These are phyloP conservation scores for Trametes versicolor DNA, from an alignment of 1,284 basidiomycete species.

Conservation along the genomic window DNA sequence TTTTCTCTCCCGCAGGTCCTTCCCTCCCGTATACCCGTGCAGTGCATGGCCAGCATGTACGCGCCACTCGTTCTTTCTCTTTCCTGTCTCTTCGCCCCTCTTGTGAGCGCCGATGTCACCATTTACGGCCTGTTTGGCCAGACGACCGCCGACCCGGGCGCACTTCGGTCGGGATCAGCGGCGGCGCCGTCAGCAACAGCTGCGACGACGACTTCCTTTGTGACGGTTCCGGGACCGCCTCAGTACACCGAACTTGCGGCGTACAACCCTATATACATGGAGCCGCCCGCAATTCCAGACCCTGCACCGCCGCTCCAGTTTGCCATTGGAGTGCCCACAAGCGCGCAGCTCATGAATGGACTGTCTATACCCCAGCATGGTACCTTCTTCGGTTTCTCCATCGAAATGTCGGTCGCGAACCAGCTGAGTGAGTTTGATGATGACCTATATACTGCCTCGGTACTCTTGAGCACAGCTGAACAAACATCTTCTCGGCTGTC, in stretches of 20 bases:
- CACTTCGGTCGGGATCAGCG: slow-evolving; percentile 8
- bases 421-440: slow-evolving; percentile 50
- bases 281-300: slow-evolving; percentile 37
- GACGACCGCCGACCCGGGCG: slow-evolving; percentile 27
- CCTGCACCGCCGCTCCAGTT: slow-evolving; percentile 39
- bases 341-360: slow-evolving; percentile 54
- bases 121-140: slow-evolving; percentile 31
- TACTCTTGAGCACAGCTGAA: not conserved
- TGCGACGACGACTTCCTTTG: slow-evolving; percentile 27
- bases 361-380: slow-evolving; percentile 66
- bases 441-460: not conserved
- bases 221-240: slow-evolving; percentile 24
- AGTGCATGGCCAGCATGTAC: slow-evolving; percentile 19
- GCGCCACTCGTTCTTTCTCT: slow-evolving; percentile 29
- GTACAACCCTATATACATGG: slow-evolving; percentile 35
- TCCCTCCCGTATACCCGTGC: slow-evolving; percentile 14
- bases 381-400: slow-evolving; percentile 75
- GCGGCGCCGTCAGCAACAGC: not conserved
- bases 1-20: slow-evolving; percentile 12
- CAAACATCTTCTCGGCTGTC: not conserved
- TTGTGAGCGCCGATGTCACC: slow-evolving; percentile 26
- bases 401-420: slow-evolving; percentile 77
- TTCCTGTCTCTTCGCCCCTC: slow-evolving; percentile 24
- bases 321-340: slow-evolving; percentile 31
- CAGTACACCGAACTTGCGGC: slow-evolving; percentile 36